These are phyloP conservation scores for Hymenoscyphus infarciens DNA, from an alignment of 2,329 filamentous ascomycete genomes.

Conservation along the genomic window DNA sequence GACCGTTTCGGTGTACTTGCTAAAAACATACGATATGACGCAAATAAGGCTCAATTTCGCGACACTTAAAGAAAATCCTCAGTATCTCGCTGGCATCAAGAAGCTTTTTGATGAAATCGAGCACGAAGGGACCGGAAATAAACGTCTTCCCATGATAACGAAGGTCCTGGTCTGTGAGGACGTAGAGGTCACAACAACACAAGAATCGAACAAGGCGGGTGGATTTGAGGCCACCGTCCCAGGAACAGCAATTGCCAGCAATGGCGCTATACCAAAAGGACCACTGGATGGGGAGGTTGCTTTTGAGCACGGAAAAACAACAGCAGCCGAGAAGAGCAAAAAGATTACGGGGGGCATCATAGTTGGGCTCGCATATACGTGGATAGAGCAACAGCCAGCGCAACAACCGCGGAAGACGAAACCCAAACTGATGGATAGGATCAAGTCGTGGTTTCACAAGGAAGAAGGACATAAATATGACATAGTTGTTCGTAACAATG, in stretches of 20 bases:
- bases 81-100: neutral
- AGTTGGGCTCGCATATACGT: conserved; percentile 1
- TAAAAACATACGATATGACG: conserved; percentile 6
- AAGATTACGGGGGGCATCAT: neutral
- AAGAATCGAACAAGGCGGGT: neutral
- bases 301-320: neutral
- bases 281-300: neutral
- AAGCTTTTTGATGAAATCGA: neutral
- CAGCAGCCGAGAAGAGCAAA: neutral
- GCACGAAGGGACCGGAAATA: neutral
- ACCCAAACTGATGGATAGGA: neutral
- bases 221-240: neutral
- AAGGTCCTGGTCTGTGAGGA: neutral
- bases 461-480: neutral
- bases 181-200: neutral
- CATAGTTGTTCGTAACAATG: neutral
- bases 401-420: neutral
- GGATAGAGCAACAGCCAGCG: neutral
- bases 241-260: neutral
- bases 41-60: neutral
- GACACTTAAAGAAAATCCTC: neutral
- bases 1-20: neutral
- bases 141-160: neutral
- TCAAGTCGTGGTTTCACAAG: neutral
- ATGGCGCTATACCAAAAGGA: neutral